A percentile compares a stretch with the other conserved stretches of the same genome.
phyloP scores from a whole-genome alignment of 2,329 filamentous ascomycete species.

The Paraphoma sp. region DNA sequence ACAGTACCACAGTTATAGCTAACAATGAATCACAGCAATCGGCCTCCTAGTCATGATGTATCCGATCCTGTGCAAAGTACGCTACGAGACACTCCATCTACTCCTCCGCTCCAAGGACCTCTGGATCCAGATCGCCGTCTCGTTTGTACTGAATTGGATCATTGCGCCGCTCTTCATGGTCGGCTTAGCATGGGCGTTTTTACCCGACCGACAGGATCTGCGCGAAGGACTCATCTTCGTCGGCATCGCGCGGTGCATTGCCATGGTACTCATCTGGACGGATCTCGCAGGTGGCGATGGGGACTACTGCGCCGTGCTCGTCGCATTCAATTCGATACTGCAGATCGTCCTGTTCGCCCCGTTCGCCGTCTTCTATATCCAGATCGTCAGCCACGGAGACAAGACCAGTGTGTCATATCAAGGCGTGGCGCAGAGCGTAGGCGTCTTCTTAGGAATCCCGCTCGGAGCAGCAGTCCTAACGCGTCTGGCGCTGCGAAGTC shows the following conservation, averaged over 20 bases:
- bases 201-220: slow-evolving; percentile 53
- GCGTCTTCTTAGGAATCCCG: slow-evolving; percentile 82
- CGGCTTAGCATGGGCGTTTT: slow-evolving; percentile 67
- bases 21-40: slow-evolving; percentile 61
- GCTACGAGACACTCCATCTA: slow-evolving; percentile 75
- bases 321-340: slow-evolving; percentile 56
- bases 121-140: slow-evolving; percentile 82
- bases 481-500: slow-evolving; percentile 64
- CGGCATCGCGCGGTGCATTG: slow-evolving; percentile 84
- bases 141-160: slow-evolving; percentile 81
- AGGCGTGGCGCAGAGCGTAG: slow-evolving; percentile 79
- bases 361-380: slow-evolving; percentile 62
- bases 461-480: slow-evolving; percentile 81
- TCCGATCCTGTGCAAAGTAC: slow-evolving; percentile 86
- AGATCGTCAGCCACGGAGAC: slow-evolving; percentile 65
- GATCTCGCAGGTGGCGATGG: slow-evolving; percentile 75
- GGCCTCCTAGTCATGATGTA: slow-evolving; percentile 94
- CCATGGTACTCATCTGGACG: slow-evolving; percentile 88
- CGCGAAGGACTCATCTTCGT: slow-evolving; percentile 78
- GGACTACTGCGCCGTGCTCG: slow-evolving; percentile 76
- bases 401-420: slow-evolving; percentile 63
- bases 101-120: slow-evolving; percentile 67
- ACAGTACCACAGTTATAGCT: background rate
- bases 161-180: slow-evolving; percentile 85
- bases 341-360: slow-evolving; percentile 58